Evolutionary conservation across 768 basidiomycete species (phyloP), one percentile per base, ranked within the genome.

Genomic region (Tricholoma saponaceum): DNA sequence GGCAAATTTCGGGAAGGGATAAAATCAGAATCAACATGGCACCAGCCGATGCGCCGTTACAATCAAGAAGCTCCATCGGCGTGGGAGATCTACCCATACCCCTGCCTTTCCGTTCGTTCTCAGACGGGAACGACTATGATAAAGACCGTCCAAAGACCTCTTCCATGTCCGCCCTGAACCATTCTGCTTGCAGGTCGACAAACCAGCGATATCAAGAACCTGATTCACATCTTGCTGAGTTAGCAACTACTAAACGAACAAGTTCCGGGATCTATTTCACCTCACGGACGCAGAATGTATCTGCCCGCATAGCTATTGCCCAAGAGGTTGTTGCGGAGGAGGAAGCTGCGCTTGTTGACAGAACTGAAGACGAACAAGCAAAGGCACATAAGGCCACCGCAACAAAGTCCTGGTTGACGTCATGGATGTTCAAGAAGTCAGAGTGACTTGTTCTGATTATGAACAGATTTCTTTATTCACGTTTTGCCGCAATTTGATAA

Each of bases 271-370:
- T 76, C 52, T 76, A 80, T 7, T 55, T 75, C 39, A 53, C 60
- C 37, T 59, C 67, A 51, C 72, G 73, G 52, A 66, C 70, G 43
- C 72, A 70, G 20, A 80, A 77, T 58, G 71, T 87, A n/a, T 78
- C 84, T 14, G 75, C 83, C 4, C 80, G 80, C 8, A 78, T 85
- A 58, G 89, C 87, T 9, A 85, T 90, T 41, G 75, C 81, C 52
- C 79, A 81, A 47, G 89, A 90, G 62, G 82, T 87, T 41, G 75
- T 89, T 39, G 86, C 83, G 37, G 88, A 91, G 67, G 89, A 90
- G 69, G 76, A 81, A 58, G 74, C 80, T 14, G 86, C 81, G 4
- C 71, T 82, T 25, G 75, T 76, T 30, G 76, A 82, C 60, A 73
- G 82, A 46, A 64, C 83, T 51, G 76, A 82, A 62, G 78, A 79